These are phyloP conservation scores for Glaciozyma antarctica DNA, from an alignment of 768 basidiomycete genomes.

Conservation along the genomic window DNA sequence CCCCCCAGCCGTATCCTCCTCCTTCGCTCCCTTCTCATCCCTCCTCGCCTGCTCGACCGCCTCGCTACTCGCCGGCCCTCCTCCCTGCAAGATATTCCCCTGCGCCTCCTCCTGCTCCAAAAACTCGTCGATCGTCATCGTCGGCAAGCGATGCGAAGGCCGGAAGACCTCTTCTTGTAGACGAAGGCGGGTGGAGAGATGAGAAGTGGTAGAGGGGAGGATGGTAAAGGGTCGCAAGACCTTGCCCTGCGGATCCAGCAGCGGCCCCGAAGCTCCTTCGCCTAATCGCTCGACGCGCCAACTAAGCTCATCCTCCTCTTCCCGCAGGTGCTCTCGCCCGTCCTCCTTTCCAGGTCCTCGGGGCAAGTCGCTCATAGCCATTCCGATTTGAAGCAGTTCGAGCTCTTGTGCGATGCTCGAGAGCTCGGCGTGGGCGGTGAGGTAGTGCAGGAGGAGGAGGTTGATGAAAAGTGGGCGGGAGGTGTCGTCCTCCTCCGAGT, in stretches of 20 bases:
- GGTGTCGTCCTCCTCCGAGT: constrained; percentile 20
- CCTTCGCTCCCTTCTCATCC: constrained; percentile 50
- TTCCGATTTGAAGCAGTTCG: constrained; percentile 49
- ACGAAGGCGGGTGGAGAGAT: constrained; percentile 55
- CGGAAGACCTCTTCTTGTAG: constrained; percentile 75
- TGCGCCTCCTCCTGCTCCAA: constrained; percentile 70
- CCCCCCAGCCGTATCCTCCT: constrained; percentile 53
- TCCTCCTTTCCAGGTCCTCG: constrained; percentile 40
- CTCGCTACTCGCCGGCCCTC: constrained; percentile 55
- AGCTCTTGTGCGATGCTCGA: constrained; percentile 26
- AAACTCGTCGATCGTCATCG: constrained; percentile 93
- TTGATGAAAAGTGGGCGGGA: constrained; percentile 31
- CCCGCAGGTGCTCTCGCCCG: constrained; percentile 58
- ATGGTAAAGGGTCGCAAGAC: constrained; percentile 88
- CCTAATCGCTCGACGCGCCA: constrained; percentile 32
- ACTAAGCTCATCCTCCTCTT: constrained; percentile 49
- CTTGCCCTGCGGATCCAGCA: constrained; percentile 42
- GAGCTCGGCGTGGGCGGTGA: constrained; percentile 33
- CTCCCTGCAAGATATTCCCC: constrained; percentile 77
- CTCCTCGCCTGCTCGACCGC: constrained; percentile 25
- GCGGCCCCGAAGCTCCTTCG: background rate
- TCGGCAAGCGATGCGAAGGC: constrained; percentile 71
- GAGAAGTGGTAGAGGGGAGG: constrained; percentile 47
- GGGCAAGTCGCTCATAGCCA: constrained; percentile 55
- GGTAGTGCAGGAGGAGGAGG: constrained; percentile 30